Base-by-base conservation (phyloP, 1,284 basidiomycete species). In the Mycosarcoma mackinlayi region DNA sequence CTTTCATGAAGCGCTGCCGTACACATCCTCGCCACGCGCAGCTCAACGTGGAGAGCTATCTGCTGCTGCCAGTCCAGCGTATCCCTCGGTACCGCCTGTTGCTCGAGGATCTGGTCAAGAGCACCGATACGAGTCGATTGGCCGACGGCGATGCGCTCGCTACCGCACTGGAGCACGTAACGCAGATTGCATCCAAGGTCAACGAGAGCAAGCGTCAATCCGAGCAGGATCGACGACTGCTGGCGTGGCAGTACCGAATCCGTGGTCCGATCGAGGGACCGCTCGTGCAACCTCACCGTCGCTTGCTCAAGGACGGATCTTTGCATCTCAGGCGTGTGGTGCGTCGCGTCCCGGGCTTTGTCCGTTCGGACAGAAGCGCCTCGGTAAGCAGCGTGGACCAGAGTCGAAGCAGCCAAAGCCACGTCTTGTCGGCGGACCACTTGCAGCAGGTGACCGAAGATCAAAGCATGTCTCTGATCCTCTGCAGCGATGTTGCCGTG, bases 11-110 rank as follows among this genome's bases (percentile, higher is more conserved):
- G 61, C 69, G 63, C 16, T 83, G 82, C 63, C 78, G 81, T 24
- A 68, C 76, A 1, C 78, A 85, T 52, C 93, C 93, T 3, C 87
- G 90, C 35, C 96, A 98, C 84, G 92, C 92, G n/a, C 96, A 98
- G 83, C 87, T 99, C 66, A 97, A 94, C 80, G 84, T 98, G 70
- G 94, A 98, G 85, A 91, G 91, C 9, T 98, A 98, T 83, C 85
- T 98, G 25, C 87, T 98, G 6, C 88, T 98, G 39, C 95, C 95
- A 31, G 91, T 99, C 23, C 95, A 99, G 83, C 89, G 95, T 46
- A 92, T 99, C 77, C 96, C 96, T 13, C 89, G 95, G 19, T 99
- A 99, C 85, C 90, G 91, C 73, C 85, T 99, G 62, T 86, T 98
- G 30, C 62, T 82, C 18, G 79, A 81, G 45, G 76, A 82, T 45